A percentile compares a stretch with the other conserved stretches of the same genome.
Conservation (phyloP, 2,329 filamentous ascomycete genomes). For the Grosmannia clavigera region DNA sequence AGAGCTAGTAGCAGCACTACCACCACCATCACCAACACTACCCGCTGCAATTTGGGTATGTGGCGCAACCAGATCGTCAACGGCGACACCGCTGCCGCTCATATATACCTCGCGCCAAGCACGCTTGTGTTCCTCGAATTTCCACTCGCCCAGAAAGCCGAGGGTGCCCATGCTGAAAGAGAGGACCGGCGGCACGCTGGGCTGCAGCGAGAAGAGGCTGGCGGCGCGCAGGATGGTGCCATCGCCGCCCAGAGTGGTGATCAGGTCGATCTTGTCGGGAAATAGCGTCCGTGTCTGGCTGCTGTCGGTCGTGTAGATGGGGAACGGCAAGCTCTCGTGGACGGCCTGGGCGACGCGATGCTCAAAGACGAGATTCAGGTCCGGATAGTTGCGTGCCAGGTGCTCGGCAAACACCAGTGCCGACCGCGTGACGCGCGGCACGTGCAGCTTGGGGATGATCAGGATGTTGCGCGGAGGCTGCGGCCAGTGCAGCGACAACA, state of each 20-base stretch:
- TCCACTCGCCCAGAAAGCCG: slow-evolving; percentile 93
- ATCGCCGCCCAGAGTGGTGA: slow-evolving; percentile 85
- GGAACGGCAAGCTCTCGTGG: slow-evolving; percentile 58
- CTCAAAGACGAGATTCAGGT: slow-evolving; percentile 74
- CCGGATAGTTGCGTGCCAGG: slow-evolving; percentile 66
- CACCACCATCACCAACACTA: slow-evolving; percentile 9
- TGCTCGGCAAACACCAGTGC: slow-evolving; percentile 52
- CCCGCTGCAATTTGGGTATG: slow-evolving; percentile 26
- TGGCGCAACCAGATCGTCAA: slow-evolving; percentile 28
- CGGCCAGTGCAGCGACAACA: slow-evolving; percentile 43
- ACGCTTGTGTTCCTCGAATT: slow-evolving; percentile 82
- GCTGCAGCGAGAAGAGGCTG: slow-evolving; percentile 71
- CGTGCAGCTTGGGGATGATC: slow-evolving; percentile 46
- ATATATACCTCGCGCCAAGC: slow-evolving; percentile 91
- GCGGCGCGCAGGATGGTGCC: slow-evolving; percentile 80
- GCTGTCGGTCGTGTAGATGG: slow-evolving; percentile 52
- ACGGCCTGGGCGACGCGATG: slow-evolving; percentile 58
- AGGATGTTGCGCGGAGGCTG: slow-evolving; percentile 43
- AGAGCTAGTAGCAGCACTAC: background rate
- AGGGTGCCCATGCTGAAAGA: slow-evolving; percentile 96
- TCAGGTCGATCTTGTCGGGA: slow-evolving; percentile 73
- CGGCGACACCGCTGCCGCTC: slow-evolving; percentile 45
- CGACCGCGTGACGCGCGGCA: slow-evolving; percentile 38
- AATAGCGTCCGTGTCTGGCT: slow-evolving; percentile 36
- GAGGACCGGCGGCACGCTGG: slow-evolving; percentile 76